phyloP scores from a whole-genome alignment of 257 asterid species.

The Rauvolfia tetraphylla region DNA sequence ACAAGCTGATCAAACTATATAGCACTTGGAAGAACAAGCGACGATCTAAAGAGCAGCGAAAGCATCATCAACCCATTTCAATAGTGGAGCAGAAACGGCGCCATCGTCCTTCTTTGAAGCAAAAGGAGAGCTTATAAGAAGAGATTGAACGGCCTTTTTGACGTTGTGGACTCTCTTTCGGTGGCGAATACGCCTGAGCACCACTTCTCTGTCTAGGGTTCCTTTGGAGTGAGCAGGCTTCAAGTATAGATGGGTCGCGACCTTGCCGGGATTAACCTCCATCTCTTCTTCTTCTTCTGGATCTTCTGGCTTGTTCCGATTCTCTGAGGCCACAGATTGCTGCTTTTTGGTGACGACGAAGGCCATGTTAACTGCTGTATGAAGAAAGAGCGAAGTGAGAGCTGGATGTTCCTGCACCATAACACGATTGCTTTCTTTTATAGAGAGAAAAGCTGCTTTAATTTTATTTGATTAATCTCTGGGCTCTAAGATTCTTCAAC shows the following conservation, averaged over 20 bases:
- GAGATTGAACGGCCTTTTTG: conserved; percentile 38
- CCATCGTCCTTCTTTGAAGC: conserved; percentile 14
- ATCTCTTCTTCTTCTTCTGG: conserved; percentile 21
- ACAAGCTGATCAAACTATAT: too few species aligned
- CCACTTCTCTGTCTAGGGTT: conserved; percentile 47
- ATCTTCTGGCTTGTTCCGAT: conserved; percentile 13
- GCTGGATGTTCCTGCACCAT: not conserved
- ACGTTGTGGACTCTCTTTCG: conserved; percentile 51
- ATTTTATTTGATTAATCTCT: not conserved
- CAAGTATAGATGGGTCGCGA: conserved; percentile 42
- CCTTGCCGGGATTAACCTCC: not conserved
- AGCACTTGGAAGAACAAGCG: too few species aligned
- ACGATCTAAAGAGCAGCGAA: conserved; percentile 54
- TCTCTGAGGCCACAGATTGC: not conserved
- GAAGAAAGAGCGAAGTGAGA: not conserved
- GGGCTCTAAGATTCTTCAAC: not conserved
- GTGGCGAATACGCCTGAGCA: conserved; percentile 68
- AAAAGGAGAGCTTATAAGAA: conserved; percentile 37
- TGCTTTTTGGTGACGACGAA: conserved; percentile 23
- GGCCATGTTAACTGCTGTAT: conserved; percentile 15
- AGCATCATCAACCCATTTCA: conserved; percentile 70
- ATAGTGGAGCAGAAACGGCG: conserved; percentile 11
- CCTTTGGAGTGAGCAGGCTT: conserved; percentile 38
- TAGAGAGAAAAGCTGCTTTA: not conserved
- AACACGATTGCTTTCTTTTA: not conserved